Base-by-base conservation (phyloP, 805 yeast genomes). In the Wickerhamomyces sydowiorum region DNA sequence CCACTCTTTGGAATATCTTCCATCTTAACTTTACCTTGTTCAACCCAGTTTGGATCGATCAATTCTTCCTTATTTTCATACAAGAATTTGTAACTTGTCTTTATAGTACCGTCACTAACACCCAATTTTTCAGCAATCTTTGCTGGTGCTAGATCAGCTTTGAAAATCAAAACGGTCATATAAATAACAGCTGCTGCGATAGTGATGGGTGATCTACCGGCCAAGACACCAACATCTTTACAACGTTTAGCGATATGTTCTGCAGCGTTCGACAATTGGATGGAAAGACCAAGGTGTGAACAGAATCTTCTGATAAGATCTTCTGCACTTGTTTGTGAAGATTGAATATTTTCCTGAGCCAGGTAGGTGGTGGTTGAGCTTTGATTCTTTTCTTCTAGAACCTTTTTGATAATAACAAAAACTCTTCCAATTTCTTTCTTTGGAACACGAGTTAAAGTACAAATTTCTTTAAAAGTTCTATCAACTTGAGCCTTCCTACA, bases 121-220 rank as follows among this genome's bases (percentile, higher is more conserved):
- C 96, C 98, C 15, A 96, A 78, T 53, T 86, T 86, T 52, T 88
- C 96, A 12, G 96, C 86, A 43, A 93, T 91, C 56, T 79, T 84
- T 2, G 83, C 66, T 1, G 96, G 90, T 3, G 85, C 70, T 29
- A 87, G 69, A 39, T 80, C 84, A 28, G 82, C 81, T 36, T 85
- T 85, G 60, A 90, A 90, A n/a, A 93, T 67, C n/a, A 86, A 69
- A 4, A 91, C 85, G 7, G 96, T 86, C 86, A 93, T 82, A 65
- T 91, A 93, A 38, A 93, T 91, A 5, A 93, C 95, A 1, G 97
- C 95, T 7, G 98, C 98, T 0, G 98, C 97, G 57, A 93, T 88
- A 29, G 99, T 91, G 41, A 90, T 90, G 23, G 99, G 99, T 3
- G 96, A 86, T 52, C 96, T 77, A 54, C 99, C 98, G 15, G 96